Evolutionary conservation across 73 alveolate species (phyloP), one percentile per base, ranked within the genome.

Genomic region (Loxodes magnus): DNA sequence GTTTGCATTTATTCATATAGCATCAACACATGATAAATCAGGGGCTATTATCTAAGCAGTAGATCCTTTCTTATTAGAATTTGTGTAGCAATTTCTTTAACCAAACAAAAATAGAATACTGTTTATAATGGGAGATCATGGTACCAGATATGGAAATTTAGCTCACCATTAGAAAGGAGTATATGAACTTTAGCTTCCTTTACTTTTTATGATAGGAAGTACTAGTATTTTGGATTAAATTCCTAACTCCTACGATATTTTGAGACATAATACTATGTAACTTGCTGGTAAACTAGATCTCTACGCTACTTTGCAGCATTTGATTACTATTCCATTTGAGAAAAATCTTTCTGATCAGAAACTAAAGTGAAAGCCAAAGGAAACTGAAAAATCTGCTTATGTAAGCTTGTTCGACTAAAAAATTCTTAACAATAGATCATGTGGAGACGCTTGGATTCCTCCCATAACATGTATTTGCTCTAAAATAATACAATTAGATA

Each of bases 101-200:
- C 14, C 53, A 39, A 39, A 39, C 14, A 30, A 39, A 17, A 30
- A 39, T 7, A 10, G 14, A 39, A 0, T 39, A 39, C 14, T 39
- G 9, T 39, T 39, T 19, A 10, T 39, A 15, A 19, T 19, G 21
- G 53, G 37, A n/a, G 53, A 39, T 30, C 53, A 39, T 39, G 53
- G 53, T 10, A 39, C 21, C 37, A 10, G 53, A 10, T 39, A 39
- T 2, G 53, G 53, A 10, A 19, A 15, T 10, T 0, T 23, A 19
- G 14, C 7, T 19, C 14, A 39, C 14, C 7, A 17, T 39, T 10
- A 9, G 7, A 15, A 39, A 17, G 53, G 53, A 15, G 7, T 10
- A 17, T 19, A 9, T 17, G 53, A 39, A 39, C 53, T 17, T 2
- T 7, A 39, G 9, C 21, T 39, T 23, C 53, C 53, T 15, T 9